A percentile compares a stretch with the other conserved stretches of the same genome.
These are phyloP conservation scores for Trichoderma citrinoviride DNA, from an alignment of 2,329 filamentous ascomycete species.

Conservation along the genomic window DNA sequence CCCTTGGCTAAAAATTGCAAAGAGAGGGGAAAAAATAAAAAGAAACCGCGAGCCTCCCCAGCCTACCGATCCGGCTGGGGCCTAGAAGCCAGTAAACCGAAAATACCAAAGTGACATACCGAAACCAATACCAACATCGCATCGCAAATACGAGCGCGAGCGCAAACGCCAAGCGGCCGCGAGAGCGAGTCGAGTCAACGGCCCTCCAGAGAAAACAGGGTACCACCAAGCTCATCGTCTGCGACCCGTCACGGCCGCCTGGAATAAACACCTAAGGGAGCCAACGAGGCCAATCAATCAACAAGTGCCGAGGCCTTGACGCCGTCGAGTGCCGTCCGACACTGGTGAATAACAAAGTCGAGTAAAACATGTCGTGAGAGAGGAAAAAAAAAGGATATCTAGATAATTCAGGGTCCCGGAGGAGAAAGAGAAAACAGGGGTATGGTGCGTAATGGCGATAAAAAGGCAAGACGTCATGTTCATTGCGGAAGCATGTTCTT, in stretches of 20 bases:
- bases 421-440: not conserved
- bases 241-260: slow-evolving; percentile 13
- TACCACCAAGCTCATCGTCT: not conserved
- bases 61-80: not conserved
- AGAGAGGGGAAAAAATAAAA: not conserved
- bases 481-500: slow-evolving; percentile 65
- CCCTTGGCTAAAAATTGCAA: slow-evolving; percentile 1
- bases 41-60: not conserved
- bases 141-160: slow-evolving; percentile 2
- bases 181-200: not conserved
- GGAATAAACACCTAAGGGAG: not conserved
- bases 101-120: not conserved
- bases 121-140: not conserved
- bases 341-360: slow-evolving; percentile 17
- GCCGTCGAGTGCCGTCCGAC: slow-evolving; percentile 12
- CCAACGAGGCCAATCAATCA: slow-evolving; percentile 5
- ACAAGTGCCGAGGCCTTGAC: slow-evolving; percentile 14
- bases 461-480: slow-evolving; percentile 22
- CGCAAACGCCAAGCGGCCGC: slow-evolving; percentile 8
- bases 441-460: slow-evolving; percentile 14
- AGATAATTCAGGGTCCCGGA: slow-evolving; percentile 13
- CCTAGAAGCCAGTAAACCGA: not conserved
- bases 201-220: not conserved
- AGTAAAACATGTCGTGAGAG: slow-evolving; percentile 13
- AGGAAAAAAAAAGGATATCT: slow-evolving; percentile 12